Evolutionary conservation across 2,329 filamentous ascomycete genomes (phyloP).

Genomic region (Neoarthrinium moseri): DNA sequence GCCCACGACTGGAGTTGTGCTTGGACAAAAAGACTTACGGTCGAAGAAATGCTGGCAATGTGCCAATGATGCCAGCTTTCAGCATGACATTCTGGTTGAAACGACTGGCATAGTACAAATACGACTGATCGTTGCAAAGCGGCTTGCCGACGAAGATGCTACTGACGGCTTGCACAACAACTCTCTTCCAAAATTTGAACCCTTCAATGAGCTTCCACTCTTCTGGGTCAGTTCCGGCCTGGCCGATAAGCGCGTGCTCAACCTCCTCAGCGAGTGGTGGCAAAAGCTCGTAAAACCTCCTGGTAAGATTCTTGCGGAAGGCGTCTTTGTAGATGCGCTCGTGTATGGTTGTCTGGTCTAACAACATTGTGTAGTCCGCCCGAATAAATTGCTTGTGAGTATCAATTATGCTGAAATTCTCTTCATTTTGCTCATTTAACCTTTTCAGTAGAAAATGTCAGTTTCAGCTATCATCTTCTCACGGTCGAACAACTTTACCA

Average conservation of each 20-base stretch:
- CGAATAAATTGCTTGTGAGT: neutral
- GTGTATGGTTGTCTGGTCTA: neutral
- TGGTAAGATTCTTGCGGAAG: neutral
- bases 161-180: neutral
- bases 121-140: neutral
- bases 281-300: neutral
- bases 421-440: neutral
- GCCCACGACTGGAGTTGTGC: neutral
- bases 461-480: neutral
- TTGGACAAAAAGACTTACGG: neutral
- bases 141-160: neutral
- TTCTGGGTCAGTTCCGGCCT: neutral
- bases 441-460: neutral
- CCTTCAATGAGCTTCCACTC: neutral
- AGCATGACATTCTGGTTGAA: neutral
- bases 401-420: neutral
- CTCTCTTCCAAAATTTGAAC: neutral
- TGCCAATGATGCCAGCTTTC: neutral
- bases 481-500: neutral
- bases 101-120: neutral
- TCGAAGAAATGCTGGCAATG: neutral
- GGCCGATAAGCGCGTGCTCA: neutral
- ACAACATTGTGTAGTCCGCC: neutral
- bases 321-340: neutral
- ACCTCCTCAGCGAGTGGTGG: neutral